Percentiles rank a stretch among this genome's conserved stretches.
Evolutionary conservation across 1,139 yeast genomes (phyloP).

Genomic region (Groenewaldozyma sp.): DNA sequence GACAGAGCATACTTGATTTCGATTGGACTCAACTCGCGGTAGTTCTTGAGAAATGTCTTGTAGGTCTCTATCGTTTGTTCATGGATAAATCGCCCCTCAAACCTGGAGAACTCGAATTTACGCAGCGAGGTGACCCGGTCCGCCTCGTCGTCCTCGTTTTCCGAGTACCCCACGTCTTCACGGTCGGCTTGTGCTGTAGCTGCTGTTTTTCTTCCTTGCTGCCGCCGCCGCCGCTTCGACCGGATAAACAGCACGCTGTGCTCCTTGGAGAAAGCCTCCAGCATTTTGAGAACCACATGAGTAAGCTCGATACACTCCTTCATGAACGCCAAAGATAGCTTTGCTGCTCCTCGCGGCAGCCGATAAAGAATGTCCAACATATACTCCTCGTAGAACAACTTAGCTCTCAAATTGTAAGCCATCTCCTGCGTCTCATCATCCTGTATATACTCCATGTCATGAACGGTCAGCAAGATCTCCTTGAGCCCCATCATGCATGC

Average conservation of each 20-base stretch:
- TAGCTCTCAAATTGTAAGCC: constrained; percentile 43
- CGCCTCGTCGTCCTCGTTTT: constrained; percentile 30
- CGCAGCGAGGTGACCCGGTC: constrained; percentile 39
- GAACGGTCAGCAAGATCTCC: constrained; percentile 51
- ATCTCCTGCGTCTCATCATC: constrained; percentile 37
- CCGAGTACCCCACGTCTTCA: constrained; percentile 34
- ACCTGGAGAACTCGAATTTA: constrained; percentile 40
- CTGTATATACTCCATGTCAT: constrained; percentile 36
- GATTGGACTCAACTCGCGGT: constrained; percentile 49
- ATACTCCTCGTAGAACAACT: constrained; percentile 56
- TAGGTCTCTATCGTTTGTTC: constrained; percentile 42
- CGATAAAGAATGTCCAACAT: constrained; percentile 50
- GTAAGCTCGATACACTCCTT: constrained; percentile 57
- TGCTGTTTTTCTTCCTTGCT: constrained; percentile 13
- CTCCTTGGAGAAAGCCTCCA: constrained; percentile 58
- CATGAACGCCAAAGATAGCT: constrained; percentile 57
- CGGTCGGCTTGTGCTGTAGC: constrained; percentile 20
- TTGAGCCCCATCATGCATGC: constrained; percentile 64
- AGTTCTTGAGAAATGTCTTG: constrained; percentile 44
- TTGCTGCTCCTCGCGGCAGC: constrained; percentile 58
- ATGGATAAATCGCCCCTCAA: constrained; percentile 33
- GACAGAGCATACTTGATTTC: constrained; percentile 58
- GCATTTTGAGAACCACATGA: constrained; percentile 54
- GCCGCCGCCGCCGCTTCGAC: constrained; percentile 35
- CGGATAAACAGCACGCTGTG: constrained; percentile 50